Evolutionary conservation across 257 asterid species (phyloP), one percentile per base, ranked within the genome.

Genomic region (Prunella vulgaris): DNA sequence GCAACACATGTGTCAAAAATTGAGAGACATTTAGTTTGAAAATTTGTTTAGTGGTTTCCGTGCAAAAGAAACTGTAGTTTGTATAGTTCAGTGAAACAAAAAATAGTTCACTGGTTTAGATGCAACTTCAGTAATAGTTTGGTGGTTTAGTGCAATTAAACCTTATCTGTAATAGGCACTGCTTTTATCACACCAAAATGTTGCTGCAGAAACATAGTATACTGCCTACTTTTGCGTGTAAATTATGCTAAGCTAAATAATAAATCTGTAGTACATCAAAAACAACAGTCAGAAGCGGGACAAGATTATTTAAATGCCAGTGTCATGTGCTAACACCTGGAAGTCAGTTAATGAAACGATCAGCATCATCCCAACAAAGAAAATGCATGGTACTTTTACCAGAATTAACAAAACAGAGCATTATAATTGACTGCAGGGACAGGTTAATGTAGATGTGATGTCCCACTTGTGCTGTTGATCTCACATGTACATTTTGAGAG

Each of bases 151-250:
- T n/a, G n/a, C n/a, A n/a, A n/a, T n/a, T n/a, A n/a, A n/a, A n/a
- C n/a, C n/a, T 65, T 10, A 49, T 40, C 74, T 30, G 58, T 18
- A 59, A 53, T 30, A 53, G 57, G 63, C 60, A 56, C 38, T 40
- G 53, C 61, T 64, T 65, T 32, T 6, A 35, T 46, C 15, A 44
- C 3, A 73, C 38, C 37, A 53, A 66, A 38, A 28, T 15, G 24
- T 40, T 56, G 60, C 28, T 37, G 54, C 27, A 57, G 54, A 64
- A 22, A 18, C 2, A 68, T 20, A 33, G 38, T 33, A 20, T 15
- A 71, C 21, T 25, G 65, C 7, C 35, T 3, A 67, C 61, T 49
- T n/a, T 52, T 54, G 63, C 25, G 4, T 58, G 40, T 3, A 24
- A 59, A 27, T 59, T 66, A 60, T 46, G 7, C 53, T 15, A 44